phyloP scores from a whole-genome alignment of 495 filamentous ascomycete species.

The Aspergillus olivimuriae region DNA sequence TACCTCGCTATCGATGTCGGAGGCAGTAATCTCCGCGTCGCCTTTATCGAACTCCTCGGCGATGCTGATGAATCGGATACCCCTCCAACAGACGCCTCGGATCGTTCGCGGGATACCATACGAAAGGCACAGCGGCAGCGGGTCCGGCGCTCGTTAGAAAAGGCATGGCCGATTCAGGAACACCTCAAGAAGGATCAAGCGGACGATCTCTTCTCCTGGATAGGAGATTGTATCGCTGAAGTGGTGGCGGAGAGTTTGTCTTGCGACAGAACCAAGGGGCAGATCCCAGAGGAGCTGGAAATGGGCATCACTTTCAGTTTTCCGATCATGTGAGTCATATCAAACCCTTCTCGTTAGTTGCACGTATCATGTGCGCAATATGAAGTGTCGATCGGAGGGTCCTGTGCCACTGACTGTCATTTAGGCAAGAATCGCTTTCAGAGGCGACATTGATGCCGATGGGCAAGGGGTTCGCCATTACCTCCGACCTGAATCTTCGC shows the following conservation, averaged over 20 bases:
- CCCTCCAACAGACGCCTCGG: conserved; percentile 27
- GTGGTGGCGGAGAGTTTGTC: conserved; percentile 54
- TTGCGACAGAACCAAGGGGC: conserved; percentile 35
- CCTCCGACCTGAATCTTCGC: conserved; percentile 63
- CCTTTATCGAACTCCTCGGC: conserved; percentile 65
- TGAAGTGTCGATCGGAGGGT: background rate
- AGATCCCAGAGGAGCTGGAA: conserved; percentile 51
- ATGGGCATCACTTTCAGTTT: conserved; percentile 86
- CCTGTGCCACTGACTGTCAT: conserved; percentile 8
- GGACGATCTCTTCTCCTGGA: conserved; percentile 72
- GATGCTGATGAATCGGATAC: conserved; percentile 32
- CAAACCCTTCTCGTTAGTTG: background rate
- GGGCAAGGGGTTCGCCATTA: conserved; percentile 83
- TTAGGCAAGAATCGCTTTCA: conserved; percentile 65
- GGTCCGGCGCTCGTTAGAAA: conserved; percentile 57
- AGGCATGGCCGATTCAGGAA: conserved; percentile 72
- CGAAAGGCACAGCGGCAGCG: conserved; percentile 43
- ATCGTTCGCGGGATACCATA: conserved; percentile 35
- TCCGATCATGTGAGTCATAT: conserved; percentile 61
- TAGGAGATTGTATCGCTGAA: conserved; percentile 67
- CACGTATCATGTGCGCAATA: conserved; percentile 62
- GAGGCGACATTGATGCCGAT: conserved; percentile 78
- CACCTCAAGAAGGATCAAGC: conserved; percentile 71
- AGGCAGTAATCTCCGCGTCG: conserved; percentile 74
- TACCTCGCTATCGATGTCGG: conserved; percentile 78